Evolutionary conservation across 108 stramenopile genomes (phyloP).

Genomic region (Pseudonitzschia delicatissima): DNA sequence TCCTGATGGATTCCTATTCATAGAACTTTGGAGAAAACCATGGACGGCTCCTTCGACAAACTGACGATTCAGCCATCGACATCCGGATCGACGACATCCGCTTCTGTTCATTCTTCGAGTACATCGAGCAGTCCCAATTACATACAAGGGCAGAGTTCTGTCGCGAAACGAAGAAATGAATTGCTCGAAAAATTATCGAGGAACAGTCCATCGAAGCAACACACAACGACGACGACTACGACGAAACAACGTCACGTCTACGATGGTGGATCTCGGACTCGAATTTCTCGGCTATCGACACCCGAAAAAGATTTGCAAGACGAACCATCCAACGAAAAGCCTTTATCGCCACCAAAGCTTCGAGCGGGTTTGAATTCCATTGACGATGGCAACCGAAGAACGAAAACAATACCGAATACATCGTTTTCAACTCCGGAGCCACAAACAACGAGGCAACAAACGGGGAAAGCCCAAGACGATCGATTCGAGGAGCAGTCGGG

Average conservation of each 20-base stretch:
- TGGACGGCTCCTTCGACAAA: neutral
- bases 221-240: neutral
- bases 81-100: slow-evolving; percentile 10
- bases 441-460: neutral
- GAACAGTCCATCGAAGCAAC: slow-evolving; percentile 4
- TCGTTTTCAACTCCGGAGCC: slow-evolving; percentile 15
- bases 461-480: neutral
- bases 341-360: neutral
- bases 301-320: neutral
- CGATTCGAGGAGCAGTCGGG: neutral
- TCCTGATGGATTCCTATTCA: too few species aligned
- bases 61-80: neutral
- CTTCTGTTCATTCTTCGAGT: slow-evolving; percentile 3
- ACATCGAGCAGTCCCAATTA: slow-evolving; percentile 4
- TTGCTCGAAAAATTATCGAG: slow-evolving; percentile 7
- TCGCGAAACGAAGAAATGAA: slow-evolving; percentile 15
- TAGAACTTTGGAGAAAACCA: too few species aligned
- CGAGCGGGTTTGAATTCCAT: neutral
- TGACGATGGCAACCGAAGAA: neutral
- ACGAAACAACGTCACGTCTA: neutral
- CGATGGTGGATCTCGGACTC: neutral
- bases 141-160: slow-evolving; percentile 20
- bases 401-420: neutral
- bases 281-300: neutral
- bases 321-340: neutral